Base-by-base conservation (phyloP, 345 rosid species). In the Eucalyptus paniculata region DNA sequence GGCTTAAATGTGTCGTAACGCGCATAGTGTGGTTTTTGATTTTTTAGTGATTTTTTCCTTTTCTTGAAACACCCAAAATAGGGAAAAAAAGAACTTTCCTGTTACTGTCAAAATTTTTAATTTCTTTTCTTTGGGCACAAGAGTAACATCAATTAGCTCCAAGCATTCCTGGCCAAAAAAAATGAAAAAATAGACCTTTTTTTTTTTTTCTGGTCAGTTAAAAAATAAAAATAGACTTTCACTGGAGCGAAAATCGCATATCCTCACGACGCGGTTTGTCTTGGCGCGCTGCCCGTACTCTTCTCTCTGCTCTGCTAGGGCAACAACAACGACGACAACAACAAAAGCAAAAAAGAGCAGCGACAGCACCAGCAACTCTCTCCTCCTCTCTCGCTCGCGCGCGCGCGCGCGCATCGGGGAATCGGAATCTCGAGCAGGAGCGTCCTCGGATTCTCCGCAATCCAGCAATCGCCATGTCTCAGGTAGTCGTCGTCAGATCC, bases 381-480 rank as follows among this genome's bases (percentile, higher is more conserved):
- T 62, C 72, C 72, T 30, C 72, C 40, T n/a, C 40, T n/a, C 40
- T n/a, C 65, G 28, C n/a, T 12, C 15, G 28, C 14, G 3, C 65
- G 12, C 62, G 15, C n/a, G n/a, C 67, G 30, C 32, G 67, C 34
- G 9, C 77, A n/a, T 65, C 40, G 77, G 77, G 0, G 18, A 65
- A n/a, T n/a, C 77, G 77, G 77, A 65, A n/a, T 65, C 77, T 65
- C 37, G 37, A 65, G 77, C 77, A n/a, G 77, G 34, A 19, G 26
- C 23, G 42, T 21, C 58, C 45, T 72, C 82, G 6, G 34, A 50
- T 32, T 51, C 40, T 40, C 32, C 34, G 49, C 30, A 24, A 26
- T 69, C 62, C 42, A 56, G 67, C 58, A 19, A 89, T 50, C 67
- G 88, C 89, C 86, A 94, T 94, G 96, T 94, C 96, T 89, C 96